phyloP scores from a whole-genome alignment of 768 basidiomycete species.

The Antrodiella citrinella region DNA sequence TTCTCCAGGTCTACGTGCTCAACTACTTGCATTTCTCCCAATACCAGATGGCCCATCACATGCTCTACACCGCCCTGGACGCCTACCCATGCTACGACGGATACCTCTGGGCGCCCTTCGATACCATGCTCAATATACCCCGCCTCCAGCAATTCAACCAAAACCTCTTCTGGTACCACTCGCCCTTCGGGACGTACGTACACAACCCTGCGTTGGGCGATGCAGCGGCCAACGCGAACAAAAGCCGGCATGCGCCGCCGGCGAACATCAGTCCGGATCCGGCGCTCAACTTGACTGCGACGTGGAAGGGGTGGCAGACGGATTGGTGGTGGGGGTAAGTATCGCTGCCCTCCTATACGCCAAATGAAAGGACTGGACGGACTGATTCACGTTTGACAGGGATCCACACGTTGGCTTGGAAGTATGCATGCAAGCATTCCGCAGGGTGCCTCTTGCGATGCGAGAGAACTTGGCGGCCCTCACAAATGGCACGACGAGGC shows the following conservation, averaged over 20 bases:
- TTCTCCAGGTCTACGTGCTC: neutral
- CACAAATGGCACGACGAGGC: constrained; percentile 26
- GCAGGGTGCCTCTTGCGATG: constrained; percentile 26
- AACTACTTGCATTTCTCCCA: too few species aligned
- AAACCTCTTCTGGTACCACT: constrained; percentile 41
- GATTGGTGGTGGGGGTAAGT: constrained; percentile 33
- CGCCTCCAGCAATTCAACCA: constrained; percentile 40
- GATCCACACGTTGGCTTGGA: constrained; percentile 37
- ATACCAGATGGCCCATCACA: constrained; percentile 44
- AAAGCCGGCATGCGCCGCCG: constrained; percentile 29
- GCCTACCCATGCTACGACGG: constrained; percentile 40
- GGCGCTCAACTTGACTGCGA: constrained; percentile 27
- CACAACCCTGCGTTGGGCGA: constrained; percentile 28
- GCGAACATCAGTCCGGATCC: constrained; percentile 35
- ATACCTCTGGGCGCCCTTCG: constrained; percentile 46
- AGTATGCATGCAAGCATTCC: constrained; percentile 36
- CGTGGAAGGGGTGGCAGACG: constrained; percentile 31
- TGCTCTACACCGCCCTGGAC: constrained; percentile 39
- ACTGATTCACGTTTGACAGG: constrained; percentile 12
- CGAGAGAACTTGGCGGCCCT: constrained; percentile 30
- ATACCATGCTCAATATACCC: constrained; percentile 41
- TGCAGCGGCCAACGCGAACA: constrained; percentile 12
- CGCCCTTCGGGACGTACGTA: constrained; percentile 36
- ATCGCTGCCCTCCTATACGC: neutral
- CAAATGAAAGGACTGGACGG: too few species aligned